phyloP scores from a whole-genome alignment of 2,329 filamentous ascomycete genomes.

The Microdochium paspali region DNA sequence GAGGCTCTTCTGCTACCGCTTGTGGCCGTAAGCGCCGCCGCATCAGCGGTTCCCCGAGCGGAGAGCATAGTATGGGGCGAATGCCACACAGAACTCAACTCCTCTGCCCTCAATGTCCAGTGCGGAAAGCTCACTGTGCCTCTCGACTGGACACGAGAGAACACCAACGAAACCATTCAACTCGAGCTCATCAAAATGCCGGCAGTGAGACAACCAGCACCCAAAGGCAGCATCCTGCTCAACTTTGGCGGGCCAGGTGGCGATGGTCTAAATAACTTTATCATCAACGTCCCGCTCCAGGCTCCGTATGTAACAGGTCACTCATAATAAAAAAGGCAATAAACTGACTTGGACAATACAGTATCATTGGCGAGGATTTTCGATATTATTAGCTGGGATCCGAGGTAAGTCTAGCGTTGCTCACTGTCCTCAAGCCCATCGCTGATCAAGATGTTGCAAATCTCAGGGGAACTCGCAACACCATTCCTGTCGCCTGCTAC shows the following conservation, averaged over 20 bases:
- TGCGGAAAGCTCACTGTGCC: conserved; percentile 22
- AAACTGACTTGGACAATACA: not conserved
- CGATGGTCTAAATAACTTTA: conserved; percentile 1
- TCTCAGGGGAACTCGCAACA: conserved; percentile 6
- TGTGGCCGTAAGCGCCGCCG: not conserved
- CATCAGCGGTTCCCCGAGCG: not conserved
- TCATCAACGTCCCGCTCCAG: not conserved
- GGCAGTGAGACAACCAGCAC: conserved; percentile 13
- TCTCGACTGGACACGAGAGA: conserved; percentile 19
- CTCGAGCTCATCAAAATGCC: conserved; percentile 16
- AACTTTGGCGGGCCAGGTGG: conserved; percentile 23
- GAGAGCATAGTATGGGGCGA: not conserved
- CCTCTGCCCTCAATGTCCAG: not conserved
- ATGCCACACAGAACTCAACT: not conserved
- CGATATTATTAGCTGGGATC: conserved; percentile 8
- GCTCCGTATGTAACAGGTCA: not conserved
- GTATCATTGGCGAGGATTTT: conserved; percentile 8
- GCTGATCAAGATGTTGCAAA: not conserved
- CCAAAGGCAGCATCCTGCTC: conserved; percentile 19
- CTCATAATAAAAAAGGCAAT: not conserved
- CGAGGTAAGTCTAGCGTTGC: too few species aligned
- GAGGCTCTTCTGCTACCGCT: not conserved
- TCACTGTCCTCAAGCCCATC: not conserved
- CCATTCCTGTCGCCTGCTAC: conserved; percentile 9
- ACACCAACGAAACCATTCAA: conserved; percentile 10